Conservation (phyloP, 1,139 yeast genomes). For the Pneumocystis jirovecii region DNA sequence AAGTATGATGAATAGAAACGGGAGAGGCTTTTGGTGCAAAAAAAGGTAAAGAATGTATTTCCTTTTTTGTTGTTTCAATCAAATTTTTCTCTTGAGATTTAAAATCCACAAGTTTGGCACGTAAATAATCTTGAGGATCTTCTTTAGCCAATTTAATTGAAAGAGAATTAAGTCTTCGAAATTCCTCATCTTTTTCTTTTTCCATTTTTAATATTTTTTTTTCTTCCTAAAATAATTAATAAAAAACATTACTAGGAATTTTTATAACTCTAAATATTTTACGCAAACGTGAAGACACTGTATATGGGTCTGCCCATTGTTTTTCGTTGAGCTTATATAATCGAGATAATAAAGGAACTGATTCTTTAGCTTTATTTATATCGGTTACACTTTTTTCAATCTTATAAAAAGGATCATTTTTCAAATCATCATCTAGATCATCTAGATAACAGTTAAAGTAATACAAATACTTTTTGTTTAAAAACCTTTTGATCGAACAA, state of each 20-base stretch:
- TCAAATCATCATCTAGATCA: slow-evolving; percentile 3
- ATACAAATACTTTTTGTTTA: neutral
- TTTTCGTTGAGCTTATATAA: slow-evolving; percentile 9
- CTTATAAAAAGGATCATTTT: slow-evolving; percentile 12
- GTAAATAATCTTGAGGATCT: neutral
- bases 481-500: slow-evolving; percentile 12
- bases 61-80: neutral
- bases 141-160: neutral
- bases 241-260: neutral
- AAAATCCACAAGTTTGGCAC: neutral
- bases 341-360: slow-evolving; percentile 11
- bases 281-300: slow-evolving; percentile 14
- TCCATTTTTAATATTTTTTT: neutral
- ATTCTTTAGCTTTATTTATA: slow-evolving; percentile 2
- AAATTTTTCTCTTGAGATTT: neutral
- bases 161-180: neutral
- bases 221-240: neutral
- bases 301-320: slow-evolving; percentile 17
- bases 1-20: neutral
- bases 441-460: neutral
- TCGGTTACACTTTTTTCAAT: slow-evolving; percentile 12
- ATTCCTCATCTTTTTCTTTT: neutral
- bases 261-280: slow-evolving; percentile 8
- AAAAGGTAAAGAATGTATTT: neutral
- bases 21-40: neutral